Percentiles rank a stretch among this genome's conserved stretches.
Conservation (phyloP, 2,329 filamentous ascomycete genomes). For the Talaromyces sp. region DNA sequence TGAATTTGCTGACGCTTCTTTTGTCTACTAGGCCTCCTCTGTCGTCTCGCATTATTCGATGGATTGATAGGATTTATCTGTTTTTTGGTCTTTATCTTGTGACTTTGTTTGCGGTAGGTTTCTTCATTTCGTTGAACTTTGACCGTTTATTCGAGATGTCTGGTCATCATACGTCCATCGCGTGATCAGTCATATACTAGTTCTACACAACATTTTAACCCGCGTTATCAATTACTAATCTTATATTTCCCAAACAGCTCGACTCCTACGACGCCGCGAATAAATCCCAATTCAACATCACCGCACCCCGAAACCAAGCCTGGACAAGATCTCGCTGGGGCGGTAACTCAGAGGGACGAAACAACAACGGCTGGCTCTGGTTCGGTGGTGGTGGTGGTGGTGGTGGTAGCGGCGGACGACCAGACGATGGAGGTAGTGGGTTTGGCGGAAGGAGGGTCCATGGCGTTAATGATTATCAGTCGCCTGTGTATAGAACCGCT, state of each 20-base stretch:
- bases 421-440: constrained; percentile 28
- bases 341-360: constrained; percentile 26
- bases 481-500: constrained; percentile 40
- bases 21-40: constrained; percentile 38
- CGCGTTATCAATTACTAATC: background rate
- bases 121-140: constrained; percentile 12
- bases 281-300: constrained; percentile 43
- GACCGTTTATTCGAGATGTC: background rate
- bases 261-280: constrained; percentile 44
- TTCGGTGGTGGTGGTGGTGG: constrained; percentile 25
- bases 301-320: constrained; percentile 25
- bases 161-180: background rate
- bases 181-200: background rate
- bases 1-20: background rate
- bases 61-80: constrained; percentile 40
- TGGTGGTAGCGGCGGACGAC: constrained; percentile 25
- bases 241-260: constrained; percentile 26
- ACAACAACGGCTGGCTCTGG: constrained; percentile 2
- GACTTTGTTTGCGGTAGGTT: constrained; percentile 44
- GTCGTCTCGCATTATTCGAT: constrained; percentile 38
- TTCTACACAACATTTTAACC: background rate
- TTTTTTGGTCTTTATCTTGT: constrained; percentile 48
- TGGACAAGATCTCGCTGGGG: constrained; percentile 24
- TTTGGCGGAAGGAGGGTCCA: constrained; percentile 36
- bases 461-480: constrained; percentile 43